Evolutionary conservation across 2,329 filamentous ascomycete species (phyloP).

Genomic region (Sporothrix luriei): DNA sequence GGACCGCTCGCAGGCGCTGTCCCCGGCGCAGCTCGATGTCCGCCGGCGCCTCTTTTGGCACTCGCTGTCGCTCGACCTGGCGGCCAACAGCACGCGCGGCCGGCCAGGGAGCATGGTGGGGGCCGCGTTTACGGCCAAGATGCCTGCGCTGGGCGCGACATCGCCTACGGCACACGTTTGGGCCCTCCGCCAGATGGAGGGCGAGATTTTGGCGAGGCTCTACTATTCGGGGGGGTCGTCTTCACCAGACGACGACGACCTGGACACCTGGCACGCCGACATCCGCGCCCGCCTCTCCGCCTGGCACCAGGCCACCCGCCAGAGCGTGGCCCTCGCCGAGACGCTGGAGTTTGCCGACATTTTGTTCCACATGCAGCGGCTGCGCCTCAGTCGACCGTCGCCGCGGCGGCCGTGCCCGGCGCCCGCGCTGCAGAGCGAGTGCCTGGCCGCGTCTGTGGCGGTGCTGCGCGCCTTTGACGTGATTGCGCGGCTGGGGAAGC

Average conservation of each 20-base stretch:
- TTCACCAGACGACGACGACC: background rate
- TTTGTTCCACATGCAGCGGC: conserved; percentile 16
- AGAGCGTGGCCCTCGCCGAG: conserved; percentile 18
- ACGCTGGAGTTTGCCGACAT: conserved; percentile 21
- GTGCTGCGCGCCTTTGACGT: conserved; percentile 24
- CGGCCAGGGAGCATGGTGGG: background rate
- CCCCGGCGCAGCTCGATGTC: background rate
- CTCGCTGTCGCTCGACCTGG: background rate
- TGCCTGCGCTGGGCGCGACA: background rate
- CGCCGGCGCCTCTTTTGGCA: conserved; percentile 10
- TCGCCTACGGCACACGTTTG: background rate
- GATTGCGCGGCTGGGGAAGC: conserved; percentile 22
- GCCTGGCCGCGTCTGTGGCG: background rate
- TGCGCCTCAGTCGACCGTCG: conserved; percentile 2
- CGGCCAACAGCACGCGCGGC: background rate
- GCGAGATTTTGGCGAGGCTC: background rate
- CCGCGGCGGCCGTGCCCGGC: background rate
- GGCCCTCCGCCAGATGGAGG: background rate
- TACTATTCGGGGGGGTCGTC: background rate
- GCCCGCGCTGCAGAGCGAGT: background rate
- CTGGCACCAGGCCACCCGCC: conserved; percentile 18
- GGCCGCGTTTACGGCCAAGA: background rate
- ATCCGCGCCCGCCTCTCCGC: conserved; percentile 1
- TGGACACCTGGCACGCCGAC: background rate
- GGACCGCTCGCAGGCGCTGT: background rate